Evolutionary conservation across 2,329 filamentous ascomycete genomes (phyloP), one percentile per base, ranked within the genome.

Genomic region (Fusarium sp.): DNA sequence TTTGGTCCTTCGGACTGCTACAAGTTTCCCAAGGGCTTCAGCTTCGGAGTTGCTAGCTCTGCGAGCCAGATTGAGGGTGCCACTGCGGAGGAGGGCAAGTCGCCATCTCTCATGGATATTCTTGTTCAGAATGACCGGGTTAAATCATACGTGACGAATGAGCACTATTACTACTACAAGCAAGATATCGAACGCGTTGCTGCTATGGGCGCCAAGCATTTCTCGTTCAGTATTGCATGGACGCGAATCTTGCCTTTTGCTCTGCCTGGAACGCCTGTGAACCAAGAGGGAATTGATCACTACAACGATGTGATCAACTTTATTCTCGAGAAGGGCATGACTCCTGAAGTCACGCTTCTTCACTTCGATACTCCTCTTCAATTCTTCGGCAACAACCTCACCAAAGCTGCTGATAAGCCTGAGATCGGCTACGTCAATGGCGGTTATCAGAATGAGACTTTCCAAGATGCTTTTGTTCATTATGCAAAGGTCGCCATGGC

Each of bases 81-180:
- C 12, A 81, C 77, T 3, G 79, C 80, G 2, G 76, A 80, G 3
- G 81, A 84, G 50, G 83, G 83, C 10, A 78, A 82, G 49, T 75
- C 80, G 0, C 83, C 83, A 0, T 78, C 79, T 5, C 71, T 83
- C n/a, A 76, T 81, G 74, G 83, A 85, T 49, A 78, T 83, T 66
- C 77, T 80, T 6, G 68, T 76, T 4, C 59, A 49, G 7, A 68
- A 74, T 29, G 68, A 69, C 8, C 48, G 72, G 3, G 53, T 63
- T 6, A 78, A 80, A 42, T 61, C 74, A 28, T 79, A 81, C 55
- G 76, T 80, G 35, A 82, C 82, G 4, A 85, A 83, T 41, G 84
- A 85, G 75, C 81, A 86, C 57, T 87, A 87, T 71, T 87, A 85
- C 63, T 75, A 85, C 10, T 88, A 87, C 69, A 87, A 86, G 73